Conservation (phyloP, 768 basidiomycete species). For the Tephrocybe sp. region DNA sequence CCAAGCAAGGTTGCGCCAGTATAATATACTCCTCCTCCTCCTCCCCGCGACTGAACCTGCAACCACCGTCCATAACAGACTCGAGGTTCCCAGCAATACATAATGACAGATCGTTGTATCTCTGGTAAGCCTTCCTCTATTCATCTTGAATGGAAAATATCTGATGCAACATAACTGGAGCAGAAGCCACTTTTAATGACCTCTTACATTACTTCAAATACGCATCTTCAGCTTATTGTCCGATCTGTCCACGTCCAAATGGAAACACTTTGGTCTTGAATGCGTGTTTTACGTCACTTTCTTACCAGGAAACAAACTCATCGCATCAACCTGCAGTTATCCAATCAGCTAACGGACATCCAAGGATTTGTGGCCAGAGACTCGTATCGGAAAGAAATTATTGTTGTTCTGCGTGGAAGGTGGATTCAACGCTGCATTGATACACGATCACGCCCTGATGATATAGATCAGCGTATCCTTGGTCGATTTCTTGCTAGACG, state of each 20-base stretch:
- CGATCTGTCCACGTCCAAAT: slow-evolving; percentile 49
- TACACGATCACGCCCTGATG: background rate
- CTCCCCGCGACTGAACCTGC: too few species aligned
- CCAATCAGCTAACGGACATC: slow-evolving; percentile 40
- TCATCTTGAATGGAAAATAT: background rate
- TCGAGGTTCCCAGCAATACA: too few species aligned
- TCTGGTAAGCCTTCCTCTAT: background rate
- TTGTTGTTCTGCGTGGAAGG: slow-evolving; percentile 54
- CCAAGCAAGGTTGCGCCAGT: too few species aligned
- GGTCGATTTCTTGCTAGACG: slow-evolving; percentile 42
- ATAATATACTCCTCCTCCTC: too few species aligned
- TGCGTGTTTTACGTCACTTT: slow-evolving; percentile 18
- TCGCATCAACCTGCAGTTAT: slow-evolving; percentile 30
- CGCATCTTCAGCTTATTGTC: slow-evolving; percentile 48
- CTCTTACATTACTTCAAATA: slow-evolving; percentile 57
- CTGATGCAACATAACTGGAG: background rate
- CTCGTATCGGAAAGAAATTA: slow-evolving; percentile 42
- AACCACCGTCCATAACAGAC: too few species aligned
- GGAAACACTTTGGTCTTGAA: slow-evolving; percentile 42
- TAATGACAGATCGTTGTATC: too few species aligned
- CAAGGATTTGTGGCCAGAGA: slow-evolving; percentile 55
- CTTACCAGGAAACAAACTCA: background rate
- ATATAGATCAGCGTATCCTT: slow-evolving; percentile 34
- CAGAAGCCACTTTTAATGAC: slow-evolving; percentile 40
- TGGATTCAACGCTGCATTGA: slow-evolving; percentile 12